Conservation (phyloP, 2,329 filamentous ascomycete species). For the Balansia obtecta region DNA sequence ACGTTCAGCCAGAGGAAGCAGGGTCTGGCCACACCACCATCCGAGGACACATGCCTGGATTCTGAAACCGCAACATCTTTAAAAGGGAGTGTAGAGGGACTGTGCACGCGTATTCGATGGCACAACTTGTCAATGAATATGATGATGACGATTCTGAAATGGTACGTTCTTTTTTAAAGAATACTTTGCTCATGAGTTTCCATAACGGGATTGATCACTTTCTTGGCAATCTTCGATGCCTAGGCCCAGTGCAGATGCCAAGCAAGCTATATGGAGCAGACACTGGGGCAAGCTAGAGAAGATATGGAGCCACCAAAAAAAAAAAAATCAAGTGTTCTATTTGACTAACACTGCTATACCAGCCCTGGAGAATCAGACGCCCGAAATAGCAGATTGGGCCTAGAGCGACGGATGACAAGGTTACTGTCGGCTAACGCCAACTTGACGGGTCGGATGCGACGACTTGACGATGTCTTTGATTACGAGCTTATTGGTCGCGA, state of each 20-base stretch:
- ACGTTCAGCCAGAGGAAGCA: conserved; percentile 5
- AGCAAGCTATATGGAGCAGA: conserved; percentile 2
- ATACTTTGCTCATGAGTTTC: no score
- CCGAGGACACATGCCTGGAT: conserved; percentile 1
- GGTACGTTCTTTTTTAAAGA: conserved; percentile 14
- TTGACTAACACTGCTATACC: neutral
- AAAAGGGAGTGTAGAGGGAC: conserved; percentile 16
- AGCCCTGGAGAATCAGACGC: conserved; percentile 24
- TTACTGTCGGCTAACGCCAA: conserved; percentile 22
- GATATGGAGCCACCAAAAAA: neutral
- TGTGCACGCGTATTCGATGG: conserved; percentile 23
- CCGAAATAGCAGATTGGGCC: conserved; percentile 21
- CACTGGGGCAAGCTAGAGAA: neutral
- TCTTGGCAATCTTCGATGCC: conserved; percentile 1
- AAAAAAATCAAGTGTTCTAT: neutral
- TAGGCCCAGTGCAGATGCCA: conserved; percentile 1
- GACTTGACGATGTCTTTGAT: conserved; percentile 12
- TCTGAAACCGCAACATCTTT: conserved; percentile 5
- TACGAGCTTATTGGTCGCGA: conserved; percentile 4
- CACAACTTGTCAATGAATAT: conserved; percentile 27
- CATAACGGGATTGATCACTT: neutral
- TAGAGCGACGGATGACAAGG: conserved; percentile 21
- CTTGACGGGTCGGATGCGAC: conserved; percentile 20
- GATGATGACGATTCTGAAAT: conserved; percentile 27
- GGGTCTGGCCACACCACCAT: conserved; percentile 3